Evolutionary conservation across 228 moss, liverwort and hornwort species (phyloP).

Genomic region (Sphagnum magellanicum): DNA sequence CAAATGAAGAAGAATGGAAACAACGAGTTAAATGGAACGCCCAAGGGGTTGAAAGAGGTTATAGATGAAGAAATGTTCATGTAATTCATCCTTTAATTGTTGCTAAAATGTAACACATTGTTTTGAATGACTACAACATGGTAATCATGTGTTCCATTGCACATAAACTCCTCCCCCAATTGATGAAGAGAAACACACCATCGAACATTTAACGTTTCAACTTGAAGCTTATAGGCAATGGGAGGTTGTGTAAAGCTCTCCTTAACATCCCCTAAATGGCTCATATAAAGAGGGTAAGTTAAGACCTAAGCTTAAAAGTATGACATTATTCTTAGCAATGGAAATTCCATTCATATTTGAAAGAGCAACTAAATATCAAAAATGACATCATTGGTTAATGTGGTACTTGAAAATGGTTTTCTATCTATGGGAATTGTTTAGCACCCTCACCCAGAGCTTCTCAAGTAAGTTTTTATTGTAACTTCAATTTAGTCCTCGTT

Average conservation of each 20-base stretch:
- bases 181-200: constrained; percentile 97
- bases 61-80: constrained; percentile 36
- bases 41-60: constrained; percentile 27
- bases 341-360: constrained; percentile 29
- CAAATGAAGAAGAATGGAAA: constrained; percentile 99
- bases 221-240: constrained; percentile 99
- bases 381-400: constrained; percentile 31
- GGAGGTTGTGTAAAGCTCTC: constrained; percentile 92
- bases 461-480: constrained; percentile 51
- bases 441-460: constrained; percentile 35
- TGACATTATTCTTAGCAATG: constrained; percentile 29
- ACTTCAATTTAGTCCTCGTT: too few species aligned
- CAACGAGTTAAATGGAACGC: constrained; percentile 58
- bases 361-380: constrained; percentile 33
- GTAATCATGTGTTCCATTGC: constrained; percentile 49
- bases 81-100: constrained; percentile 56
- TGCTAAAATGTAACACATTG: constrained; percentile 84
- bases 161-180: constrained; percentile 22
- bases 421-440: constrained; percentile 19
- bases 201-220: constrained; percentile 96
- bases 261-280: constrained; percentile 83
- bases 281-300: constrained; percentile 99
- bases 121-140: constrained; percentile 74
- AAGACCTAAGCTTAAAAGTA: constrained; percentile 52
- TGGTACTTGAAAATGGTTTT: constrained; percentile 21